Base-by-base conservation (phyloP, 768 basidiomycete species). In the Phanerodontia chrysosporium region DNA sequence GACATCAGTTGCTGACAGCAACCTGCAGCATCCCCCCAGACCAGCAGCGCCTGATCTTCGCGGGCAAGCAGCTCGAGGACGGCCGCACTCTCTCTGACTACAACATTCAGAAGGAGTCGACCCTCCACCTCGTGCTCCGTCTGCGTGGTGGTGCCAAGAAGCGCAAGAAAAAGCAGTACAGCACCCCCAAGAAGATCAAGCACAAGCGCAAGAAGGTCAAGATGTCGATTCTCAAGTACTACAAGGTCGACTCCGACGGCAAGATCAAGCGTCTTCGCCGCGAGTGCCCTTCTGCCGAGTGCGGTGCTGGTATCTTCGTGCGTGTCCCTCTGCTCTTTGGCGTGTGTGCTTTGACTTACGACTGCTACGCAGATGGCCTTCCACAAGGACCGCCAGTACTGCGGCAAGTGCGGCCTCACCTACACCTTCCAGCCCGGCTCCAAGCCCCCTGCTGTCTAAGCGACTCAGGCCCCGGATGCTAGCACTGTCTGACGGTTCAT, bases 181-280 rank as follows among this genome's bases (percentile, higher is more conserved):
- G 87, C 80, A 96, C 94, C 70, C 95, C 94, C 76, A 97, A 96
- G 85, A 98, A 98, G 85, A 87, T 97, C 85, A 98, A 97, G 89
- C 95, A 96, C 83, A 97, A 97, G 86, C 89, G 90, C 77, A 98
- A 98, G 85, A 97, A 98, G 84, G 93, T 96, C 83, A 98, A 98
- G 89, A 98, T 99, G 94, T 80, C 95, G 71, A 97, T 98, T 80
- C 83, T 99, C 76, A 98, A 98, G 80, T 99, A 97, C 85, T 99
- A 98, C 83, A 96, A 97, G 81, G 95, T 99, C 68, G 96, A 98
- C 79, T 95, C 95, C 48, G 96, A 98, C 68, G 97, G 96, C 75
- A 98, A 97, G 80, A 95, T 98, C 83, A 97, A 97, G 84, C 94
- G 97, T 73, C 87, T 99, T 62, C 87, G 96, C 72, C 92, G 97